These are phyloP conservation scores for Blastobotrys ciferrii DNA, from an alignment of 1,139 yeast species.

Conservation along the genomic window DNA sequence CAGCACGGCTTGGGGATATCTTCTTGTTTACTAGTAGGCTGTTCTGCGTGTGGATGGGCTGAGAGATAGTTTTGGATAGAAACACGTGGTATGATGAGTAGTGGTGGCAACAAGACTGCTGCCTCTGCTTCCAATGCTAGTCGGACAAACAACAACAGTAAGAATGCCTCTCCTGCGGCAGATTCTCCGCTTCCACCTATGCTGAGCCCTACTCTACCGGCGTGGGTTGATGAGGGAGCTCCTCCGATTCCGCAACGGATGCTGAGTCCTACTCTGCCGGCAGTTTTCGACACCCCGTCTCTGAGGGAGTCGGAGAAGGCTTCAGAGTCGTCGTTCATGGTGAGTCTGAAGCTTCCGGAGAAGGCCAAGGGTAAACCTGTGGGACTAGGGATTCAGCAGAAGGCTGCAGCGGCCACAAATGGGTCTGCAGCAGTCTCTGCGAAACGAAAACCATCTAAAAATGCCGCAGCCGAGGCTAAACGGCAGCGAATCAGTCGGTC, in stretches of 20 bases:
- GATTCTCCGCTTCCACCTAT: slow-evolving; percentile 37
- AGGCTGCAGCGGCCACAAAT: not conserved
- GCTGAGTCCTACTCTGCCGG: slow-evolving; percentile 37
- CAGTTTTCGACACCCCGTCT: slow-evolving; percentile 27
- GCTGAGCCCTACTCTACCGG: slow-evolving; percentile 38
- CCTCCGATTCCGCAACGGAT: slow-evolving; percentile 28
- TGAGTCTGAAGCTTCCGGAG: slow-evolving; percentile 19
- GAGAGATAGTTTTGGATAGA: too few relatives aligned
- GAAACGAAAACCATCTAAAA: slow-evolving; percentile 5
- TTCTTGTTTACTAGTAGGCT: not conserved
- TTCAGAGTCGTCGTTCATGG: slow-evolving; percentile 23
- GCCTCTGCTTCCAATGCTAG: not conserved
- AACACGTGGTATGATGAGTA: not conserved
- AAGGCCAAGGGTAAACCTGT: slow-evolving; percentile 4
- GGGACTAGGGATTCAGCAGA: slow-evolving; percentile 12
- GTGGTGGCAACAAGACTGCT: not conserved
- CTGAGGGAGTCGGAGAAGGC: too few relatives aligned
- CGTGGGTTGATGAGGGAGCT: slow-evolving; percentile 29
- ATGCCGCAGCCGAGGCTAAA: slow-evolving; percentile 11
- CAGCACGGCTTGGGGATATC: not conserved
- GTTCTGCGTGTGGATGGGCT: not conserved
- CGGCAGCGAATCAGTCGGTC: slow-evolving; percentile 23
- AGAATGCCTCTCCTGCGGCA: not conserved
- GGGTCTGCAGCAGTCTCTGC: slow-evolving; percentile 1
- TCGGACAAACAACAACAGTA: not conserved